Evolutionary conservation across 2,329 filamentous ascomycete species (phyloP), one percentile per base, ranked within the genome.

Genomic region (Aspergillus hortae): DNA sequence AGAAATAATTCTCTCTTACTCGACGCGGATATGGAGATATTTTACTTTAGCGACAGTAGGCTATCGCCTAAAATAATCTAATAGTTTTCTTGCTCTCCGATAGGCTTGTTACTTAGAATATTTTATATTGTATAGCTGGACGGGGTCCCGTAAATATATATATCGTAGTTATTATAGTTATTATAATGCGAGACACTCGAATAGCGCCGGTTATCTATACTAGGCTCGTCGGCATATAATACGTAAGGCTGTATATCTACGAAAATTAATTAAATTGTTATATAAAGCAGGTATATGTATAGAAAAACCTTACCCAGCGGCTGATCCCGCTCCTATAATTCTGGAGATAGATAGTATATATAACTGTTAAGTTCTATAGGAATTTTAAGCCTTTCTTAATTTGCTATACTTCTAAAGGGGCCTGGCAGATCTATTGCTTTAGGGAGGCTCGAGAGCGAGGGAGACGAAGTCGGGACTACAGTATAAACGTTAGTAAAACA

Each of bases 401-500:
- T 35, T 21, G 46, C 32, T 12, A 35, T 49, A 43, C 15, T 49
- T 49, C 17, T 35, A 40, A 49, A 49, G 46, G 46, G 35, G 46
- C 21, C 46, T 21, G 46, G 46, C 32, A 40, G 15, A 49, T 49
- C 46, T 38, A 35, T 43, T 40, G n/a, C 17, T 49, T 49, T 23
- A 42, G 3, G 33, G 46, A 35, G 38, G 46, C 36, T 49, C 19
- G 46, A 49, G 46, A 49, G 33, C 33, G 33, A 35, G 33, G 33
- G 36, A 49, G 32, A 49, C 46, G 46, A 49, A 43, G 46, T 49
- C 21, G 35, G 46, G 35, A 40, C 46, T 49, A 17, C 46, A 49
- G 46, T 38, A n/a, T 49, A 35, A 49, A 49, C 36, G 46, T 49
- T 41, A 49, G 46, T 21, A 38, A 49, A 49, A 49, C 19, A 35